Evolutionary conservation across 164 flowering plant genomes (phyloP).

Genomic region (Warburgia ugandensis): DNA sequence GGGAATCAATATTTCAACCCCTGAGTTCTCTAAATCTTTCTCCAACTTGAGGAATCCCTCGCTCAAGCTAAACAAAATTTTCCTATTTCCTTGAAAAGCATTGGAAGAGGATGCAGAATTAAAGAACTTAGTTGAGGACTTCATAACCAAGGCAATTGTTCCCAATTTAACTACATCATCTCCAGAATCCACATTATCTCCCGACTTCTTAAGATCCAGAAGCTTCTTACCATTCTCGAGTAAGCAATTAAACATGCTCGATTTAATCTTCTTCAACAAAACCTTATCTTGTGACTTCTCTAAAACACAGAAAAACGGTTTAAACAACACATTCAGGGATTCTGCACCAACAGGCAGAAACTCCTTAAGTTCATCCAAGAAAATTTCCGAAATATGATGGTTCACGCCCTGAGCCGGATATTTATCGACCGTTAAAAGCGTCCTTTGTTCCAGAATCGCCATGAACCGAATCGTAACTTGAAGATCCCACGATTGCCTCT

Average conservation of each 20-base stretch:
- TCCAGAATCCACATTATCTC: constrained; percentile 12
- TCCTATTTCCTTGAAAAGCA: constrained; percentile 71
- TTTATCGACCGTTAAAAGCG: constrained; percentile 39
- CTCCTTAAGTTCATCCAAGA: constrained; percentile 52
- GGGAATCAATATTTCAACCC: no score
- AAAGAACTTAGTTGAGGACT: constrained; percentile 37
- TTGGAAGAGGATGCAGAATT: constrained; percentile 50
- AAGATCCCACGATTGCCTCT: constrained; percentile 49
- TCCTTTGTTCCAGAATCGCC: constrained; percentile 35
- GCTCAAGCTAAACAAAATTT: constrained; percentile 51
- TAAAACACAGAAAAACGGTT: constrained; percentile 36
- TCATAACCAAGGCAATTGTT: constrained; percentile 30
- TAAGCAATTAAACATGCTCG: constrained; percentile 43
- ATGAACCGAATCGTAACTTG: constrained; percentile 26
- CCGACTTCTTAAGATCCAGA: constrained; percentile 34
- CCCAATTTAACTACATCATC: constrained; percentile 37
- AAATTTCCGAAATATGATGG: constrained; percentile 63
- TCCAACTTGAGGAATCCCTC: constrained; percentile 63
- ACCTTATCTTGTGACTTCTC: constrained; percentile 44
- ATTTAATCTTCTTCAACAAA: constrained; percentile 45
- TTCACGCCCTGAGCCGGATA: constrained; percentile 60
- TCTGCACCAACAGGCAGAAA: constrained; percentile 48
- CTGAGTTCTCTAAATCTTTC: constrained; percentile 45
- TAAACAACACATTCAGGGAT: constrained; percentile 29
- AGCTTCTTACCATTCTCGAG: constrained; percentile 32